A percentile compares a stretch with the other conserved stretches of the same genome.
Evolutionary conservation across 1,284 basidiomycete species (phyloP).

Genomic region (Pseudozyma hubeiensis): DNA sequence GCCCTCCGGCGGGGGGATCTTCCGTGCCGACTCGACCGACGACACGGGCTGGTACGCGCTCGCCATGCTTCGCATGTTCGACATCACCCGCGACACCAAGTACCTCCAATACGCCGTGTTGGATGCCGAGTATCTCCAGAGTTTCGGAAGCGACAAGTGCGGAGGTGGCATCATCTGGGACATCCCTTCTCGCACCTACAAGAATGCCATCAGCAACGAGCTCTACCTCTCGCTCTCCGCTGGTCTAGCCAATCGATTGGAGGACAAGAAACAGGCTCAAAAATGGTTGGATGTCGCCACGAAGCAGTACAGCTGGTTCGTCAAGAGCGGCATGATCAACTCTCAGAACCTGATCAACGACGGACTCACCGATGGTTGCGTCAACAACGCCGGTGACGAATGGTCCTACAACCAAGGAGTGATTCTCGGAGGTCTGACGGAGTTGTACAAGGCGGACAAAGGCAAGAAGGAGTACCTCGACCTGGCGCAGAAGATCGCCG

Average conservation of each 20-base stretch:
- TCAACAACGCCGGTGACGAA: slow-evolving; percentile 12
- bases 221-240: slow-evolving; percentile 24
- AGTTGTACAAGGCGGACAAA: slow-evolving; percentile 14
- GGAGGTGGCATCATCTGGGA: slow-evolving; percentile 24
- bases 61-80: slow-evolving; percentile 20
- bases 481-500: slow-evolving; percentile 5
- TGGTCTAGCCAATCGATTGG: slow-evolving; percentile 12
- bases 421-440: slow-evolving; percentile 7
- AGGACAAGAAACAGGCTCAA: slow-evolving; percentile 2
- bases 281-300: slow-evolving; percentile 14
- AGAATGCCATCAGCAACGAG: slow-evolving; percentile 27
- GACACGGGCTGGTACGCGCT: slow-evolving; percentile 32
- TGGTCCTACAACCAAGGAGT: slow-evolving; percentile 18
- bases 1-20: slow-evolving; percentile 19
- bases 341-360: slow-evolving; percentile 17
- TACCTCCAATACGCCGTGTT: slow-evolving; percentile 17
- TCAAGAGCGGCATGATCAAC: slow-evolving; percentile 25
- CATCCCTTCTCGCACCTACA: slow-evolving; percentile 14
- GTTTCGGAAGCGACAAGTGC: slow-evolving; percentile 13
- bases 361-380: slow-evolving; percentile 17
- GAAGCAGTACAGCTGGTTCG: slow-evolving; percentile 15
- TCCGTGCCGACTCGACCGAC: slow-evolving; percentile 23
- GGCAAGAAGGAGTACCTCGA: background rate
- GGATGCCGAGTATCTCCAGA: slow-evolving; percentile 20
- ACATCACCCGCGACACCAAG: slow-evolving; percentile 16